A percentile compares a stretch with the other conserved stretches of the same genome.
Evolutionary conservation across 345 rosid genomes (phyloP).

Genomic region (Isatis tinctoria): DNA sequence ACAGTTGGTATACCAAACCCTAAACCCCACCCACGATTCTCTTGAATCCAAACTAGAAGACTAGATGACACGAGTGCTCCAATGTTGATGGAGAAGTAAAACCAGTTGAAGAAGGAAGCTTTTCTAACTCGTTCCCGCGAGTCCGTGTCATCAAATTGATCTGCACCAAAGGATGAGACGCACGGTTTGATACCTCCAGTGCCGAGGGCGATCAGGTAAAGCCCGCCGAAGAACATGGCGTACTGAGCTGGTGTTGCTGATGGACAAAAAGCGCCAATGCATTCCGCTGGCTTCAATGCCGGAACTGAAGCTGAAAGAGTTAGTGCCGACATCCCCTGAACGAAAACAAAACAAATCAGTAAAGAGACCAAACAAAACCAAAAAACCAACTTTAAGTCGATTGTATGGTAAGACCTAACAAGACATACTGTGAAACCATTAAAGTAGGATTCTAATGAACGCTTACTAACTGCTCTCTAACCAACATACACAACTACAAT

Average conservation of each 20-base stretch:
- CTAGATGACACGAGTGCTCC: conserved; percentile 89
- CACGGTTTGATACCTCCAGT: conserved; percentile 98
- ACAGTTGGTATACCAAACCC: conserved; percentile 94
- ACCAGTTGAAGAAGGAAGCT: conserved; percentile 96
- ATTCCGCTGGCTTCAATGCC: conserved; percentile 60
- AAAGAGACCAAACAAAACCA: not conserved
- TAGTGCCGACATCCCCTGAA: conserved; percentile 79
- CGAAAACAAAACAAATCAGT: not conserved
- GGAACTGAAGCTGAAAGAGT: conserved; percentile 87
- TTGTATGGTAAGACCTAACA: not conserved
- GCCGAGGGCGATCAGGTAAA: conserved; percentile 85
- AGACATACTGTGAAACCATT: not conserved
- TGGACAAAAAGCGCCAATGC: conserved; percentile 60
- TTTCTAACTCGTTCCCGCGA: conserved; percentile 68
- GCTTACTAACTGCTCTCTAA: not conserved
- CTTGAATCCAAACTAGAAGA: conserved; percentile 87
- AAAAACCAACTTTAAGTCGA: not conserved
- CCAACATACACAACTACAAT: not conserved
- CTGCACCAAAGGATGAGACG: conserved; percentile 93
- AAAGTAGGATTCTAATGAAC: not conserved
- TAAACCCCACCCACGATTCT: conserved; percentile 88
- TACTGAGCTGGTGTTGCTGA: conserved; percentile 65
- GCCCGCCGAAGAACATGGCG: conserved; percentile 75
- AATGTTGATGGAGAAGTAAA: conserved; percentile 83
- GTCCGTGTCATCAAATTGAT: conserved; percentile 92